A percentile compares a stretch with the other conserved stretches of the same genome.
Conservation (phyloP, 139 green algal genomes). For the Haematococcus sp. region DNA sequence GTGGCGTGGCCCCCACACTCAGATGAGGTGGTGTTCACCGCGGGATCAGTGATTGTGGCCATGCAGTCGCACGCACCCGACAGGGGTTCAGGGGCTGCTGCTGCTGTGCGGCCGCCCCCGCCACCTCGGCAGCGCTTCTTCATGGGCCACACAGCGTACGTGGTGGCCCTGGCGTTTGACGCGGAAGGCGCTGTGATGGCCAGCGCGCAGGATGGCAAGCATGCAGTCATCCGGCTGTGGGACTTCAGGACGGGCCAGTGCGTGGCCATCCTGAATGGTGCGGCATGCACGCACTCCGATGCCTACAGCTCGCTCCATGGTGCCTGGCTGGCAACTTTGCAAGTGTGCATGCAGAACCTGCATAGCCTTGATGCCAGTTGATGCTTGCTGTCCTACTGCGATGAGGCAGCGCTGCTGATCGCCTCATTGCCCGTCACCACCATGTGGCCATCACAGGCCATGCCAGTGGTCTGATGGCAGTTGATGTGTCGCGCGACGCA, state of each 20-base stretch:
- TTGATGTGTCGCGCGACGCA: slow-evolving; percentile 73
- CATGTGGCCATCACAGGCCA: too few species aligned
- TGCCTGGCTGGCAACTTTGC: too few species aligned
- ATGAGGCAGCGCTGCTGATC: too few species aligned
- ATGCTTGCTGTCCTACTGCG: too few species aligned
- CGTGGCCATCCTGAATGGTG: slow-evolving; percentile 53
- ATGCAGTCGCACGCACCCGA: slow-evolving; percentile 33
- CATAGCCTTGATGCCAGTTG: too few species aligned
- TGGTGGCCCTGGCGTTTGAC: slow-evolving; percentile 59
- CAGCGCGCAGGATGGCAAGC: slow-evolving; percentile 68
- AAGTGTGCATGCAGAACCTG: too few species aligned
- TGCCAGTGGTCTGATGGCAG: slow-evolving; percentile 43
- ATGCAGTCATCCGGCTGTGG: slow-evolving; percentile 71
- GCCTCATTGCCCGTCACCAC: too few species aligned
- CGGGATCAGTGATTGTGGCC: slow-evolving; percentile 44
- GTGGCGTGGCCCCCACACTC: slow-evolving; percentile 46
- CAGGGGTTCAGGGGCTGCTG: too few species aligned
- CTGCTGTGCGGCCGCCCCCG: too few species aligned
- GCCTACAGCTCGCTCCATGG: neutral
- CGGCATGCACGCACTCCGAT: neutral
- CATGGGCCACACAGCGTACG: slow-evolving; percentile 54
- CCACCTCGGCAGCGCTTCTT: slow-evolving; percentile 54
- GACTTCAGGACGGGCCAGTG: slow-evolving; percentile 52
- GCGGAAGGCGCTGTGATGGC: slow-evolving; percentile 53
- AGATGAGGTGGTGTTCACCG: slow-evolving; percentile 62